These are phyloP conservation scores for Coprinopsis cinerea DNA, from an alignment of 768 basidiomycete species.

Conservation along the genomic window DNA sequence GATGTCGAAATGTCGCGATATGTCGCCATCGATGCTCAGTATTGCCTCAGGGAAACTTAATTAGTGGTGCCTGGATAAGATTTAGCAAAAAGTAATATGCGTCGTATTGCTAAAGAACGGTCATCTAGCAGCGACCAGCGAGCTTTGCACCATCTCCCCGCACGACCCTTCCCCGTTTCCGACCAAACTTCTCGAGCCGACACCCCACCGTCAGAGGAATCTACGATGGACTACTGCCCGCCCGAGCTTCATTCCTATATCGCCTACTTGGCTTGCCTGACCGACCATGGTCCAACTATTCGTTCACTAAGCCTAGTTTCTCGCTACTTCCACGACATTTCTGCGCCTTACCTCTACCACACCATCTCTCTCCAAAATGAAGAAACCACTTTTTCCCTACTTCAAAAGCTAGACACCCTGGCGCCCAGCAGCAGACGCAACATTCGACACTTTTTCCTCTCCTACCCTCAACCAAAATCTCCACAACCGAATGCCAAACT, in stretches of 20 bases:
- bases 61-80: not conserved
- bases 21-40: slow-evolving; percentile 6
- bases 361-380: slow-evolving; percentile 29
- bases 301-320: slow-evolving; percentile 34
- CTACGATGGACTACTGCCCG: slow-evolving; percentile 32
- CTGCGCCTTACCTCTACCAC: slow-evolving; percentile 34
- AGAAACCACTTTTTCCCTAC: slow-evolving; percentile 21
- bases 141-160: not conserved
- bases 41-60: slow-evolving; percentile 1
- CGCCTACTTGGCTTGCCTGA: slow-evolving; percentile 34
- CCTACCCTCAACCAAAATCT: not conserved
- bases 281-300: slow-evolving; percentile 28
- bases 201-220: not conserved
- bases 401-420: not conserved
- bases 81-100: too few species aligned
- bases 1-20: slow-evolving; percentile 8
- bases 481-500: not conserved
- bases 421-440: not conserved
- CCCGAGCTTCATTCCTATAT: slow-evolving; percentile 42
- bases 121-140: not conserved
- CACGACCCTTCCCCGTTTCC: not conserved
- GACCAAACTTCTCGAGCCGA: slow-evolving; percentile 6
- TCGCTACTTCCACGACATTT: slow-evolving; percentile 31
- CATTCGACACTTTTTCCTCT: not conserved
- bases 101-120: not conserved